phyloP scores from a whole-genome alignment of 139 green algal genomes.

The Picochlorum sp. region DNA sequence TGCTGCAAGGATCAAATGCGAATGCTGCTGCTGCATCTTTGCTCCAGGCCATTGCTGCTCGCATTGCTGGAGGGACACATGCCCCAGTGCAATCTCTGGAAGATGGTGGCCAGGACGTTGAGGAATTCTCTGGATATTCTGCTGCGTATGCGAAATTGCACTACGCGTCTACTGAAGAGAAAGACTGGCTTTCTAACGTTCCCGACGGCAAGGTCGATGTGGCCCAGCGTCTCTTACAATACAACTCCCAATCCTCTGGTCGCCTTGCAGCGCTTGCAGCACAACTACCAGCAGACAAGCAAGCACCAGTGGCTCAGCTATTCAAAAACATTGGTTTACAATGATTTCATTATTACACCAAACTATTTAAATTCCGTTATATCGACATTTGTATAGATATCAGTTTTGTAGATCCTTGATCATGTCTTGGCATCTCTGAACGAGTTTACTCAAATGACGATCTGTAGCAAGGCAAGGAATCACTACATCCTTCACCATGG shows the following conservation, averaged over 20 bases:
- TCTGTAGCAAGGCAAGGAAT: constrained; percentile 30
- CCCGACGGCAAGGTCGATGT: constrained; percentile 35
- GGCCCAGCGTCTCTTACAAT: constrained; percentile 23
- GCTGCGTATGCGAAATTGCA: constrained; percentile 71
- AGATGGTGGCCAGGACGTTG: constrained; percentile 15
- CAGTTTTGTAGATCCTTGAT: constrained; percentile 14
- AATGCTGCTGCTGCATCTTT: constrained; percentile 21
- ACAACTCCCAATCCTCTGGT: constrained; percentile 18
- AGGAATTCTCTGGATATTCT: constrained; percentile 50
- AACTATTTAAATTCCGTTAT: neutral
- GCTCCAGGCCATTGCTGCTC: constrained; percentile 40
- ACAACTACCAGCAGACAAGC: constrained; percentile 16
- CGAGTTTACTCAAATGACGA: constrained; percentile 21
- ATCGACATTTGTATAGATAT: neutral
- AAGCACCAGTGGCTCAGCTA: constrained; percentile 26
- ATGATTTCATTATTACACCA: neutral
- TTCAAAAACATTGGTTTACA: neutral
- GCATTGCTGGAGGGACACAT: neutral
- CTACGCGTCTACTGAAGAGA: constrained; percentile 48
- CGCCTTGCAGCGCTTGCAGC: constrained; percentile 16
- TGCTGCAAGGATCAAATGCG: constrained; percentile 22
- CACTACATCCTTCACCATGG: constrained; percentile 44
- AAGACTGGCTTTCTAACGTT: constrained; percentile 34
- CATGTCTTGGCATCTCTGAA: constrained; percentile 11
- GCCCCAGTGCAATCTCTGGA: constrained; percentile 9